Percentiles rank a stretch among this genome's conserved stretches.
phyloP scores from a whole-genome alignment of 768 basidiomycete genomes.

The Pholiota molesta region DNA sequence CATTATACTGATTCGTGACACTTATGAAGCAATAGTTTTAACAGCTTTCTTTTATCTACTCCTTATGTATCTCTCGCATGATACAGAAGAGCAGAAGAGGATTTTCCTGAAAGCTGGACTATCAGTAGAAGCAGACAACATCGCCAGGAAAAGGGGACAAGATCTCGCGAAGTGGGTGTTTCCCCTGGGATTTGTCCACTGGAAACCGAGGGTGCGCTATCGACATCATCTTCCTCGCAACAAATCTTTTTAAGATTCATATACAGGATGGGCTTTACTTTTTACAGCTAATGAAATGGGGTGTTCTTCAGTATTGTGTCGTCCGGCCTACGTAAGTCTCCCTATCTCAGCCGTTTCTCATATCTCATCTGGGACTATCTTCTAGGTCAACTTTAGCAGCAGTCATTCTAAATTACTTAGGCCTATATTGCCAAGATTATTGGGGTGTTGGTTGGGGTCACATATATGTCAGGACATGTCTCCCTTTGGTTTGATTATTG shows the following conservation, averaged over 20 bases:
- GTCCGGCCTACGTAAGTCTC: slow-evolving; percentile 55
- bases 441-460: slow-evolving; percentile 74
- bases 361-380: slow-evolving; percentile 24
- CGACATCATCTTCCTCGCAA: not conserved
- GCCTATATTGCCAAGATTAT: slow-evolving; percentile 73
- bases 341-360: not conserved
- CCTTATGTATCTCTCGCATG: slow-evolving; percentile 67
- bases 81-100: slow-evolving; percentile 60
- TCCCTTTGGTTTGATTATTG: not conserved
- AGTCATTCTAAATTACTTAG: slow-evolving; percentile 62
- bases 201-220: slow-evolving; percentile 56
- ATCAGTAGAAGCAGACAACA: slow-evolving; percentile 56
- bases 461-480: slow-evolving; percentile 54
- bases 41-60: slow-evolving; percentile 82
- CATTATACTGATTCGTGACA: slow-evolving; percentile 68
- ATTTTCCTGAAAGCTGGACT: slow-evolving; percentile 61
- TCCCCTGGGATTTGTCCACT: slow-evolving; percentile 63
- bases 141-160: slow-evolving; percentile 44
- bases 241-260: not conserved
- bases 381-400: slow-evolving; percentile 56
- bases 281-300: slow-evolving; percentile 77
- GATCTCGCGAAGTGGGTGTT: slow-evolving; percentile 65
- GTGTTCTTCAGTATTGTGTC: slow-evolving; percentile 73
- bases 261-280: slow-evolving; percentile 66
- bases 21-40: slow-evolving; percentile 77